These are phyloP conservation scores for Chaetoceros muelleri DNA, from an alignment of 108 stramenopile genomes.

Conservation along the genomic window DNA sequence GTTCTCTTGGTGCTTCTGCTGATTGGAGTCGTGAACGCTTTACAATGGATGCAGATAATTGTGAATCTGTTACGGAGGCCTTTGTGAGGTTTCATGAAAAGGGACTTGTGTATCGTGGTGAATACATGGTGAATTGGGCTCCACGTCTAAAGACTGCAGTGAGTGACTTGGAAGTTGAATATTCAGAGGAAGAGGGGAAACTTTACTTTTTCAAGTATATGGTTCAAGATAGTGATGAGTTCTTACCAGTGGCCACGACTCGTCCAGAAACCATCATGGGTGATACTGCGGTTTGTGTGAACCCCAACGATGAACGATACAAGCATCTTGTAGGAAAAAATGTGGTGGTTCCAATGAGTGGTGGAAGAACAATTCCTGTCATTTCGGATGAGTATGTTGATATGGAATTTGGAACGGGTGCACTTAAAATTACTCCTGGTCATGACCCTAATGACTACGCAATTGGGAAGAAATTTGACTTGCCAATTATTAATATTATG, in stretches of 20 bases:
- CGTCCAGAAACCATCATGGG: constrained; percentile 94
- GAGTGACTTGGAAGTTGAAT: constrained; percentile 94
- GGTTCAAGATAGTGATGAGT: constrained; percentile 68
- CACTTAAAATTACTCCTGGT: constrained; percentile 93
- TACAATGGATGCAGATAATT: constrained; percentile 87
- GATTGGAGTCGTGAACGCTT: constrained; percentile 98
- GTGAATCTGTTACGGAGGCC: constrained; percentile 87
- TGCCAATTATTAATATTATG: constrained; percentile 92
- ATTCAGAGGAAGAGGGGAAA: constrained; percentile 85
- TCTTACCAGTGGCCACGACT: constrained; percentile 89
- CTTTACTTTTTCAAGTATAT: constrained; percentile 95
- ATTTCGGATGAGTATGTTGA: constrained; percentile 96
- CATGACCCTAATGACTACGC: constrained; percentile 97
- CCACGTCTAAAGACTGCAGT: constrained; percentile 96
- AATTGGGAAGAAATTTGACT: constrained; percentile 84
- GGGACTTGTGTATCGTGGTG: constrained; percentile 90
- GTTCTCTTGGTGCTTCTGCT: constrained; percentile 92
- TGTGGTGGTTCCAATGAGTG: constrained; percentile 78
- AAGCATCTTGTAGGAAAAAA: constrained; percentile 82
- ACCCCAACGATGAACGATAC: constrained; percentile 91
- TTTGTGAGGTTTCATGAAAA: constrained; percentile 92
- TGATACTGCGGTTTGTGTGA: constrained; percentile 92
- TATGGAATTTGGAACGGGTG: constrained; percentile 93
- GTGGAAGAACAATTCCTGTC: constrained; percentile 74
- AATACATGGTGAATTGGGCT: constrained; percentile 99